These are phyloP conservation scores for Dispira parvispora DNA, from an alignment of 192 early-diverging fungal genomes.

Conservation along the genomic window DNA sequence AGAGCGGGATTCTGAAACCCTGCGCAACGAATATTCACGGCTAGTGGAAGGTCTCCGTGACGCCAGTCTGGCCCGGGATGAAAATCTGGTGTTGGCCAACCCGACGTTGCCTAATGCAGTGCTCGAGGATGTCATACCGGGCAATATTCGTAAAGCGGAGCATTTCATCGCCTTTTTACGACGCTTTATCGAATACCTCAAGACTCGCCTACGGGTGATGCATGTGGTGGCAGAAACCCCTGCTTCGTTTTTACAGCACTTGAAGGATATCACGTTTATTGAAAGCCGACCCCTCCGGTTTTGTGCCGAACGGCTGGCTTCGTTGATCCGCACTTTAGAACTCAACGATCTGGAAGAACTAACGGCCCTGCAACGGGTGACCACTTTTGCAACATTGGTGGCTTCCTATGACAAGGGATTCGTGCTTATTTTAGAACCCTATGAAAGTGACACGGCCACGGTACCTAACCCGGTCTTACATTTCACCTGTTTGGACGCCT, in stretches of 20 bases:
- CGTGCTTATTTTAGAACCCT: slow-evolving; percentile 89
- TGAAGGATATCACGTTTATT: slow-evolving; percentile 89
- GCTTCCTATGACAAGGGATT: slow-evolving; percentile 96
- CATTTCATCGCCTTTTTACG: slow-evolving; percentile 96
- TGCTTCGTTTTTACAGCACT: slow-evolving; percentile 78
- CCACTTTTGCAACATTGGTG: slow-evolving; percentile 86
- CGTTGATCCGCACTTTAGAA: slow-evolving; percentile 83
- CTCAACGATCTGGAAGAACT: slow-evolving; percentile 82
- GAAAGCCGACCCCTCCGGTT: slow-evolving; percentile 91
- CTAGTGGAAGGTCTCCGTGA: slow-evolving; percentile 80
- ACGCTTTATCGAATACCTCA: slow-evolving; percentile 95
- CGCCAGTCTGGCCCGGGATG: slow-evolving; percentile 52
- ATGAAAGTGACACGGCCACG: slow-evolving; percentile 79
- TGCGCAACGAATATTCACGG: slow-evolving; percentile 76
- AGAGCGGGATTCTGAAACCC: slow-evolving; percentile 66
- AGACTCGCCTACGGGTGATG: slow-evolving; percentile 89
- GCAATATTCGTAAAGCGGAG: slow-evolving; percentile 92
- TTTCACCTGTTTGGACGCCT: slow-evolving; percentile 88
- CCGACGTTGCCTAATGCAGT: slow-evolving; percentile 90
- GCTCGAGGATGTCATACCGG: slow-evolving; percentile 83
- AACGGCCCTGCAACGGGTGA: slow-evolving; percentile 65
- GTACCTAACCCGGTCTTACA: slow-evolving; percentile 93
- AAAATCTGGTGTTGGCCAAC: slow-evolving; percentile 81
- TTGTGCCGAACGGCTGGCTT: slow-evolving; percentile 80
- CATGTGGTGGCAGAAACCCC: slow-evolving; percentile 97